phyloP scores from a whole-genome alignment of 2,329 filamentous ascomycete genomes.

The Fusarium odoratissimum region DNA sequence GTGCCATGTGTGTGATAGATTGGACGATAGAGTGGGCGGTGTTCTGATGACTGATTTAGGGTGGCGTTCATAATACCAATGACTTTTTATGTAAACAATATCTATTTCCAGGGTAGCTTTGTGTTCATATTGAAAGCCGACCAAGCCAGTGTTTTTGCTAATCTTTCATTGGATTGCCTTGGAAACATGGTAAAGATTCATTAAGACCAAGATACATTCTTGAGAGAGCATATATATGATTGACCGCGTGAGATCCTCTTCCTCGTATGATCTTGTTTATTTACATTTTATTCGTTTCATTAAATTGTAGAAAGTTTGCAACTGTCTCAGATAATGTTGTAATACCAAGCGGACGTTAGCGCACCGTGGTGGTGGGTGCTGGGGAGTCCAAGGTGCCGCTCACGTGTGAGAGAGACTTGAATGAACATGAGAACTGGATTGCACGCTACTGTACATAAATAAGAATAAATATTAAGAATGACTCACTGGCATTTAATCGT shows the following conservation, averaged over 20 bases:
- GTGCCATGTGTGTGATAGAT: background rate
- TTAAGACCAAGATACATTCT: background rate
- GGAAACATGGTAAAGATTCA: background rate
- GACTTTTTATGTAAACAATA: background rate
- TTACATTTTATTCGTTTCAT: background rate
- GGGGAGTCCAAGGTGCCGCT: background rate
- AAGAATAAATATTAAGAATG: background rate
- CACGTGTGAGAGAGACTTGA: background rate
- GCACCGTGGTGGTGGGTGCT: background rate
- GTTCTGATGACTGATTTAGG: conserved; percentile 7
- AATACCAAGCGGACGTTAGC: background rate
- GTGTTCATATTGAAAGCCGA: background rate
- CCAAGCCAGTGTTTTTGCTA: background rate
- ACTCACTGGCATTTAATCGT: background rate
- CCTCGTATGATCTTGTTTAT: background rate
- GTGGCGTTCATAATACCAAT: conserved; percentile 33
- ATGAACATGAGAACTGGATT: background rate
- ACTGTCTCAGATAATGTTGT: background rate
- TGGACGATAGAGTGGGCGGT: conserved; percentile 5
- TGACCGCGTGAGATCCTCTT: background rate
- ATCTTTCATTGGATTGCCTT: background rate
- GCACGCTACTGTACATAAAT: background rate
- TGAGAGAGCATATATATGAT: background rate
- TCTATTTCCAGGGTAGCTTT: background rate
- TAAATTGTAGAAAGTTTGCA: background rate